phyloP scores from a whole-genome alignment of 352 stramenopile genomes.

The Globisporangium middletonii region DNA sequence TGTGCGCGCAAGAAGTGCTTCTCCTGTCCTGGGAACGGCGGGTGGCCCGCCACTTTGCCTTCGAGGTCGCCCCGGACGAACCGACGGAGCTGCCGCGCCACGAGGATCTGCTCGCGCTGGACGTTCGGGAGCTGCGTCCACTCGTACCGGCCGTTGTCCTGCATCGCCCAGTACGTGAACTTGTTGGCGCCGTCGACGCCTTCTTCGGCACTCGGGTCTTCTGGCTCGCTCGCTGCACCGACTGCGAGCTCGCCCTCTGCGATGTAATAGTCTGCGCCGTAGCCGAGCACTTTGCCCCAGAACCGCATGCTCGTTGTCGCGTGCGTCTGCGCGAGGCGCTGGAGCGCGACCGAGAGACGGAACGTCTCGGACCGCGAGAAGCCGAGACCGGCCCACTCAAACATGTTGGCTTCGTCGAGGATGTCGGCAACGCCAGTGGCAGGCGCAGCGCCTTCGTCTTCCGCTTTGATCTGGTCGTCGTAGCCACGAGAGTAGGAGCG shows the following conservation, averaged over 20 bases:
- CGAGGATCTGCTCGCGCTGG: slow-evolving; percentile 68
- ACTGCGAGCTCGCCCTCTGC: slow-evolving; percentile 61
- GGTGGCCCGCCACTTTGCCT: slow-evolving; percentile 67
- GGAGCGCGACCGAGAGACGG: slow-evolving; percentile 54
- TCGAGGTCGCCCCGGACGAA: slow-evolving; percentile 84
- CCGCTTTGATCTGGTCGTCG: slow-evolving; percentile 30
- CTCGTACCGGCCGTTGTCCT: slow-evolving; percentile 66
- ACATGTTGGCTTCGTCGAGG: slow-evolving; percentile 79
- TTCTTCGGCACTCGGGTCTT: slow-evolving; percentile 70
- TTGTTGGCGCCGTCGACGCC: slow-evolving; percentile 73
- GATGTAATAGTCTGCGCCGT: slow-evolving; percentile 77
- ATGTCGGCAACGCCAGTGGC: slow-evolving; percentile 49
- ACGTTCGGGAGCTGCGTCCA: slow-evolving; percentile 84
- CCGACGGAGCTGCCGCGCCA: slow-evolving; percentile 65
- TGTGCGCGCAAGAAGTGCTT: slow-evolving; percentile 85
- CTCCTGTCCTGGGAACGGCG: slow-evolving; percentile 85
- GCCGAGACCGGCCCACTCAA: slow-evolving; percentile 70
- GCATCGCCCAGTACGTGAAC: slow-evolving; percentile 89
- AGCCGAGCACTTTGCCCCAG: slow-evolving; percentile 83
- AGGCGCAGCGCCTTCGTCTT: slow-evolving; percentile 35
- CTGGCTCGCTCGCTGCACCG: slow-evolving; percentile 29
- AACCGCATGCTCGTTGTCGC: slow-evolving; percentile 73
- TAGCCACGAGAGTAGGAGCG: not conserved
- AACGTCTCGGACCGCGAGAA: slow-evolving; percentile 76
- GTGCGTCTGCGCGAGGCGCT: slow-evolving; percentile 48